Percentiles rank a stretch among this genome's conserved stretches.
Conservation (phyloP, 805 yeast species). For the Kluyveromyces aestuarii region DNA sequence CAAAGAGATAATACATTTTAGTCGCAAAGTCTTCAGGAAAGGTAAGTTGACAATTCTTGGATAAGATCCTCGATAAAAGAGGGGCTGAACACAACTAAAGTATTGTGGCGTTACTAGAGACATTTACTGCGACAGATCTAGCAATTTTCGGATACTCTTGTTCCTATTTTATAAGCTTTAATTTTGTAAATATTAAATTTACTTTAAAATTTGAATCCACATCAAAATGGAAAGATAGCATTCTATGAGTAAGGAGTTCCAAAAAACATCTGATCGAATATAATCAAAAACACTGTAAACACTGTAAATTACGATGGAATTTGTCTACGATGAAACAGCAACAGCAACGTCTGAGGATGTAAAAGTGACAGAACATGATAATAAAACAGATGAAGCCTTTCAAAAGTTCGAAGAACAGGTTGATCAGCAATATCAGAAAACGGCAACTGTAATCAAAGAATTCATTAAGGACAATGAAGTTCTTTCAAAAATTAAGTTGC, state of each 20-base stretch:
- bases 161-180: too few species aligned
- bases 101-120: constrained; percentile 63
- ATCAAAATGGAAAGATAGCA: too few species aligned
- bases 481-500: constrained; percentile 20
- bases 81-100: constrained; percentile 61
- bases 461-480: constrained; percentile 15
- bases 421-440: constrained; percentile 25
- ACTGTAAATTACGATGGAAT: constrained; percentile 16
- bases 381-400: constrained; percentile 45
- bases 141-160: neutral
- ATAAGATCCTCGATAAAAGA: constrained; percentile 74
- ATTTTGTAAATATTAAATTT: too few species aligned
- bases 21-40: constrained; percentile 53
- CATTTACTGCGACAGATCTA: constrained; percentile 7
- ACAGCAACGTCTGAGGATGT: constrained; percentile 12
- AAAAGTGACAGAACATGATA: constrained; percentile 19
- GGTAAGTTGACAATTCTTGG: constrained; percentile 69
- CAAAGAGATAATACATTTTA: constrained; percentile 67
- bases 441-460: constrained; percentile 11
- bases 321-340: constrained; percentile 23
- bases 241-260: neutral
- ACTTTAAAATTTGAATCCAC: neutral
- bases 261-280: neutral
- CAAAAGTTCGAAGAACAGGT: constrained; percentile 45
- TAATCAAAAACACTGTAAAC: neutral